Evolutionary conservation across 2,329 filamentous ascomycete species (phyloP).

Genomic region (Botrytis elliptica): DNA sequence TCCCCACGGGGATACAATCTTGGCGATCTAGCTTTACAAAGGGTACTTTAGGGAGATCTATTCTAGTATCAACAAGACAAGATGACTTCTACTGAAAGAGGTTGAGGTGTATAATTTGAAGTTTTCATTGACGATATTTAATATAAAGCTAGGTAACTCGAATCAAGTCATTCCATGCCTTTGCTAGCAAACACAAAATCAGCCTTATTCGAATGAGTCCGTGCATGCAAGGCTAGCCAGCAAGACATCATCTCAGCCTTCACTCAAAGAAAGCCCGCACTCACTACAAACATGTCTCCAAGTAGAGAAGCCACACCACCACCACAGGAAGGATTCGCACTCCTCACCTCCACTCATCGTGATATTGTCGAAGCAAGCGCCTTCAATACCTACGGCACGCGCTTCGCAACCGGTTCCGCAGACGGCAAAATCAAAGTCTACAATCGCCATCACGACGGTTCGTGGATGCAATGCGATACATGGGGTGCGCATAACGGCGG

Average conservation of each 20-base stretch:
- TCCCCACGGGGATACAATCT: not conserved
- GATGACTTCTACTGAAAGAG: too few species aligned
- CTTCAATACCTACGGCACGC: conserved; percentile 90
- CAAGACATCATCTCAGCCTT: conserved; percentile 8
- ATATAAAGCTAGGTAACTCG: too few species aligned
- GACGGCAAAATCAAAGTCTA: conserved; percentile 93
- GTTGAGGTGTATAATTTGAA: not conserved
- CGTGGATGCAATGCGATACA: conserved; percentile 79
- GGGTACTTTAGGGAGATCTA: too few species aligned
- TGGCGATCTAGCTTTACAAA: not conserved
- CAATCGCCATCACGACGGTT: conserved; percentile 73
- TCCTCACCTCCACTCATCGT: conserved; percentile 71
- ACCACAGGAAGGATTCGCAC: conserved; percentile 37
- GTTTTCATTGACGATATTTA: not conserved
- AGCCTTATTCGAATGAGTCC: not conserved
- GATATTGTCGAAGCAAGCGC: conserved; percentile 56
- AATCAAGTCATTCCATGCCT: not conserved
- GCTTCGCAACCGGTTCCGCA: conserved; percentile 85
- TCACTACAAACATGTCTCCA: conserved; percentile 23
- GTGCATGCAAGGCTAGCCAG: conserved; percentile 11
- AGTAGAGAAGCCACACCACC: conserved; percentile 28
- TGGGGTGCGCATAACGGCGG: conserved; percentile 89
- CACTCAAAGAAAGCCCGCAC: not conserved
- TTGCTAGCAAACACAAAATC: not conserved
- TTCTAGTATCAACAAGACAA: not conserved